Base-by-base conservation (phyloP, 2,329 filamentous ascomycete genomes). In the Claviceps paspali region DNA sequence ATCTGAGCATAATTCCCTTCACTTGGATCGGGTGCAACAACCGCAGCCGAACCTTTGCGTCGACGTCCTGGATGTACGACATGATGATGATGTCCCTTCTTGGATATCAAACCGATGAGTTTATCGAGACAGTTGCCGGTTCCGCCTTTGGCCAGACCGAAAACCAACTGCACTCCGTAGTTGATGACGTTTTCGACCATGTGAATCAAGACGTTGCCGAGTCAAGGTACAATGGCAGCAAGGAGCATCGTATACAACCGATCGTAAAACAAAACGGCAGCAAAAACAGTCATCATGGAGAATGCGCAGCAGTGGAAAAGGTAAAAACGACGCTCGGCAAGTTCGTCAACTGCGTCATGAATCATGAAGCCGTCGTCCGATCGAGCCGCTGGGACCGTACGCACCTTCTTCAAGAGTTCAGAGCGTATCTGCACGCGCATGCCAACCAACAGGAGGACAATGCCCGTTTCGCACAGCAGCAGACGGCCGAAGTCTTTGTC, bases 61-160 rank as follows among this genome's bases (percentile, higher is more conserved):
- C 41, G 12, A 24, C 35, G 2, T 11, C 23, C 9, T 19, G 33
- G 19, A 23, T 45, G 27, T 36, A 28, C 14, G 38, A 41, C 10
- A 43, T 45, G 43, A 40, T 39, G 39, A 32, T 31, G 10, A 23
- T 45, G 3, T 32, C 41, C 8, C 15, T 40, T 17, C 18, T 43
- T 11, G 35, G 33, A 8, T 39, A 30, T 18, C 41, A 41, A 30
- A 35, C 31, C 12, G 43, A 43, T 23, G 39, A 45, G 37, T 43
- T 37, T 24, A 41, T 45, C 22, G 43, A 45, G 31, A 26, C 33
- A 4, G 37, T 40, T 4, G 39, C 39, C 14, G 43, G 22, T 17
- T 24, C 33, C 8, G 17, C 19, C 12, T 40, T 38, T 24, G 9
- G 11, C 6, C 11, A 26, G 9, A 22, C 27, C 22, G n/a, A n/a